Base-by-base conservation (phyloP, 495 filamentous ascomycete genomes). In the Zalerion maritima region DNA sequence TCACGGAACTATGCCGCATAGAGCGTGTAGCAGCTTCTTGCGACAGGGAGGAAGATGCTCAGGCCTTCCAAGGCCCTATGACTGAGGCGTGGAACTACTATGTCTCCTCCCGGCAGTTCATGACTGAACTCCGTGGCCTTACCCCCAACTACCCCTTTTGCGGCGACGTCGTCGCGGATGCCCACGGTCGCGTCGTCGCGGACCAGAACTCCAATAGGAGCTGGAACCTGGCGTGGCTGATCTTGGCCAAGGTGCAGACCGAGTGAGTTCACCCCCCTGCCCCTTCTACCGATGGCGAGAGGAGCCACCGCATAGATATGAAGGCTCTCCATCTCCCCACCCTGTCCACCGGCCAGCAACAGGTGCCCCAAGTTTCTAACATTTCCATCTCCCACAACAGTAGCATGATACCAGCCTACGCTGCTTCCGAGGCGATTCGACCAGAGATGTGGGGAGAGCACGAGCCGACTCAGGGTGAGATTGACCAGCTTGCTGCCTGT, bases 211-310 rank as follows among this genome's bases (percentile, higher is more conserved):
- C 71, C 32, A 69, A 66, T 38, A 57, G 73, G 8, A 81, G 75
- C 43, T 84, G 79, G 77, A 85, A 84, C 39, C 64, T 75, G 45
- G 79, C 71, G 23, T 84, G 79, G 78, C 54, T 82, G 20, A 69
- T 78, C 17, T 54, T 85, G n/a, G 54, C 49, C 9, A 81, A 80
- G 38, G 69, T 82, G 18, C 55, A 64, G 23, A 69, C 67, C 32
- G 68, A 77, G 74, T 79, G 52, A 50, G 75, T 65, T 29, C 19
- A 24, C 18, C n/a, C n/a, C n/a, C n/a, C n/a, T n/a, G n/a, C n/a
- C n/a, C n/a, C n/a, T n/a, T n/a, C n/a, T n/a, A n/a, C n/a, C n/a
- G n/a, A n/a, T n/a, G n/a, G n/a, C 7, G 31, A 18, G 9, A n/a
- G 2, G 10, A 10, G 19, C 10, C 25, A 17, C 15, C 12, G 14